Percentiles rank a stretch among this genome's conserved stretches.
Conservation (phyloP, 2,329 filamentous ascomycete species). For the Geoglossum cookeanum region DNA sequence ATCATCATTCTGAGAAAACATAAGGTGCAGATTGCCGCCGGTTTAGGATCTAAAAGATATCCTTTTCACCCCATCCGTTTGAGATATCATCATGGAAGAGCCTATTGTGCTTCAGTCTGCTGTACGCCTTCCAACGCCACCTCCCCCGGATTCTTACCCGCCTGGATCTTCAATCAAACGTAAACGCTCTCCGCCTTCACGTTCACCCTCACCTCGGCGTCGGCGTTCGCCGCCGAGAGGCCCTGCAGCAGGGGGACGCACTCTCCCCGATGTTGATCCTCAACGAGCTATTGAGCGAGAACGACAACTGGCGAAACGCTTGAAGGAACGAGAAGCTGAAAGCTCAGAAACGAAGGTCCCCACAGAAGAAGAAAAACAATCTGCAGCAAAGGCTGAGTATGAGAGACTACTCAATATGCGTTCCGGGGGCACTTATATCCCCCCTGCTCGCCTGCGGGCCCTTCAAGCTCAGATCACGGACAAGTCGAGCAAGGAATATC, state of each 20-base stretch:
- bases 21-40: background rate
- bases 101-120: conserved; percentile 32
- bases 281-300: conserved; percentile 30
- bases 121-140: conserved; percentile 39
- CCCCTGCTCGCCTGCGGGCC: conserved; percentile 72
- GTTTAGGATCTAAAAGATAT: background rate
- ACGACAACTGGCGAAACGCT: conserved; percentile 31
- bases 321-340: conserved; percentile 31
- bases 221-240: conserved; percentile 21
- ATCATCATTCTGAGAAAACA: background rate
- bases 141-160: conserved; percentile 28
- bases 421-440: conserved; percentile 91
- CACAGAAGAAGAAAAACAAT: conserved; percentile 69
- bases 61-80: background rate
- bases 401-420: conserved; percentile 82
- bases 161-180: conserved; percentile 29
- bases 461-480: conserved; percentile 95
- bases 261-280: conserved; percentile 30
- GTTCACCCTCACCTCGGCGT: conserved; percentile 32
- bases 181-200: conserved; percentile 36
- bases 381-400: conserved; percentile 77
- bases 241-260: conserved; percentile 18
- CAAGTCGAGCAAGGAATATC: conserved; percentile 89
- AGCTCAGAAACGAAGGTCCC: conserved; percentile 31
- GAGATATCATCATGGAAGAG: conserved; percentile 21